Conservation (phyloP, 164 flowering plant species). For the Umbilicus rupestris region DNA sequence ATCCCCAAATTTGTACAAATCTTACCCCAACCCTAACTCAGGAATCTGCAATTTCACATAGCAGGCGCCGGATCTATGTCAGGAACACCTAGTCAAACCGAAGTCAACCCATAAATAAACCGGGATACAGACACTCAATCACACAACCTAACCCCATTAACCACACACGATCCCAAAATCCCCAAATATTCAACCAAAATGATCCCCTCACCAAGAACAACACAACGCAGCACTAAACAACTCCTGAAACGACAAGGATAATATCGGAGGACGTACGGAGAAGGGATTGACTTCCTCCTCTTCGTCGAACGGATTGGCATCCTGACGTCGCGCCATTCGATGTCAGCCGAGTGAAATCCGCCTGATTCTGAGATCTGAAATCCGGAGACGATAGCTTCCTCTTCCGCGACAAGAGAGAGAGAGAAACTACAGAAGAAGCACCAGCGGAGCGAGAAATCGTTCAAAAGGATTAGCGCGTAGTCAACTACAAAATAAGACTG, state of each 20-base stretch:
- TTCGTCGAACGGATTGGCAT: conserved; percentile 68
- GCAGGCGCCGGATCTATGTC: too few species aligned
- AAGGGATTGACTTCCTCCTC: conserved; percentile 84
- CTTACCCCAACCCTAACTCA: too few species aligned
- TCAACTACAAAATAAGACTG: conserved; percentile 2
- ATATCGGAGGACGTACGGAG: conserved; percentile 37
- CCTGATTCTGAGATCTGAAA: conserved; percentile 9
- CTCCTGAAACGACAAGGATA: not conserved
- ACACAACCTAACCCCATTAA: too few species aligned
- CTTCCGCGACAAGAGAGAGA: not conserved
- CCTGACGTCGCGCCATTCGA: conserved; percentile 62
- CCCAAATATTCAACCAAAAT: not conserved
- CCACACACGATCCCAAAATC: too few species aligned
- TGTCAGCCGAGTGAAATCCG: not conserved
- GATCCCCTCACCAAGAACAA: not conserved
- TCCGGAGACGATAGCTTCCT: not conserved
- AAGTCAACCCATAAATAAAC: too few species aligned
- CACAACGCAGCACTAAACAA: not conserved
- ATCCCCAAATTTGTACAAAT: too few species aligned
- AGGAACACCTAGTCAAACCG: too few species aligned
- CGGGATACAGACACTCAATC: too few species aligned
- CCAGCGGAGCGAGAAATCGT: not conserved
- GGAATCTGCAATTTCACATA: too few species aligned
- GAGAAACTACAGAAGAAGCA: too few species aligned
- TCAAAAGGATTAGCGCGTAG: not conserved